Percentiles rank a stretch among this genome's conserved stretches.
phyloP scores from a whole-genome alignment of 2,329 filamentous ascomycete genomes.

The Colletotrichum chlorophyti region DNA sequence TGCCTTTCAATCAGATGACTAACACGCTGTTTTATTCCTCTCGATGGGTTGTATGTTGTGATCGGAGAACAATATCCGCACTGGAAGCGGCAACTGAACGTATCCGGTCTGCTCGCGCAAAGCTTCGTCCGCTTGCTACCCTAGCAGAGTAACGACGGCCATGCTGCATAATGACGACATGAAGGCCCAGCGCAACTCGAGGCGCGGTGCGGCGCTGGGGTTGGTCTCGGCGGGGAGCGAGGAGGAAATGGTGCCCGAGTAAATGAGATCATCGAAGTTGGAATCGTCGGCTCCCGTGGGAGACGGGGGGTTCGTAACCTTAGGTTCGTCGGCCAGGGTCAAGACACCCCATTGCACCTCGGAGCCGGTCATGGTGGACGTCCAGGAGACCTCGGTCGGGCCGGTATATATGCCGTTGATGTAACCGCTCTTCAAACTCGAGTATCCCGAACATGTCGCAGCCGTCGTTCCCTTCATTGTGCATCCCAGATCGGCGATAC shows the following conservation, averaged over 20 bases:
- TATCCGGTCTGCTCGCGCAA: neutral
- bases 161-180: slow-evolving; percentile 17
- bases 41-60: no score
- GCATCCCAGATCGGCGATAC: slow-evolving; percentile 53
- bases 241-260: slow-evolving; percentile 18
- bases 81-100: neutral
- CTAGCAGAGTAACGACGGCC: neutral
- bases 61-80: no score
- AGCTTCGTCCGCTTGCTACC: neutral
- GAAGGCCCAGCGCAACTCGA: slow-evolving; percentile 3
- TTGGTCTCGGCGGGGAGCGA: slow-evolving; percentile 23
- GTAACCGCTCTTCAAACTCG: slow-evolving; percentile 49
- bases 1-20: neutral
- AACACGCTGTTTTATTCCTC: neutral
- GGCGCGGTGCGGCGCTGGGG: slow-evolving; percentile 18
- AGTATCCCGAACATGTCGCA: slow-evolving; percentile 56
- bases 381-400: slow-evolving; percentile 52
- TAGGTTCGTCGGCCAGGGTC: slow-evolving; percentile 47
- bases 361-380: slow-evolving; percentile 48
- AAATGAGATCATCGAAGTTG: slow-evolving; percentile 28
- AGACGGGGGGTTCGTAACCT: slow-evolving; percentile 29
- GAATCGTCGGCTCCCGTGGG: slow-evolving; percentile 3
- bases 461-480: slow-evolving; percentile 48
- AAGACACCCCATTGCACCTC: slow-evolving; percentile 52
- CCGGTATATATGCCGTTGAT: slow-evolving; percentile 46